phyloP scores from a whole-genome alignment of 192 early-diverging fungal species.

The Obelidium mucronatum region DNA sequence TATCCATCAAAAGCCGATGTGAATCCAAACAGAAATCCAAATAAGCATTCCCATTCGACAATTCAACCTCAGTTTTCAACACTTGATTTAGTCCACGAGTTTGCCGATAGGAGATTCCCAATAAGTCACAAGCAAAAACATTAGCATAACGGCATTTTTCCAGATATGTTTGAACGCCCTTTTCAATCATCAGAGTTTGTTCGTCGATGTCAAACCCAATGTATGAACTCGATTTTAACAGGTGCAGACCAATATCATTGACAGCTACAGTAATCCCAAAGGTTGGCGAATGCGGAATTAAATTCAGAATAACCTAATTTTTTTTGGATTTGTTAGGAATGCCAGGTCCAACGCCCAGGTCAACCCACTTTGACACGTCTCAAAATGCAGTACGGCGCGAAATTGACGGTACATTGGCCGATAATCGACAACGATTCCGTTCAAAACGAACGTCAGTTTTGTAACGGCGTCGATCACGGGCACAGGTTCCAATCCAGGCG shows the following conservation, averaged over 20 bases:
- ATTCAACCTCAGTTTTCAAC: conserved; percentile 46
- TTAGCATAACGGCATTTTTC: conserved; percentile 44
- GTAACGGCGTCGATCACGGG: conserved; percentile 63
- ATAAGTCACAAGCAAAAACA: conserved; percentile 40
- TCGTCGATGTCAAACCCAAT: conserved; percentile 43
- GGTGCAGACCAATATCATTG: conserved; percentile 57
- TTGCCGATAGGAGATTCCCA: conserved; percentile 43
- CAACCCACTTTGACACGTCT: neutral
- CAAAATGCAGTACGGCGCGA: conserved; percentile 55
- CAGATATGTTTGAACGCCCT: conserved; percentile 16
- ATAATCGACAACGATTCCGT: conserved; percentile 68
- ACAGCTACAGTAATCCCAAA: conserved; percentile 57
- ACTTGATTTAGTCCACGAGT: conserved; percentile 42
- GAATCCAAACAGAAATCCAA: conserved; percentile 76
- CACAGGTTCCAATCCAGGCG: conserved; percentile 52
- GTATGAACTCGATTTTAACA: conserved; percentile 56
- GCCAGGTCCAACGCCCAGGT: too few relatives aligned
- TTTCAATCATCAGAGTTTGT: conserved; percentile 34
- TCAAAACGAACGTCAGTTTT: conserved; percentile 63
- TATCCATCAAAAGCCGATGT: conserved; percentile 59
- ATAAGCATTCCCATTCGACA: conserved; percentile 65
- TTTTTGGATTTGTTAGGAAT: too few relatives aligned
- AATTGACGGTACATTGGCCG: conserved; percentile 60
- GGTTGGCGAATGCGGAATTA: conserved; percentile 70
- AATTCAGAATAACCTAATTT: conserved; percentile 39